Evolutionary conservation across 2,329 filamentous ascomycete species (phyloP).

Genomic region (Aureobasidium uvarum): DNA sequence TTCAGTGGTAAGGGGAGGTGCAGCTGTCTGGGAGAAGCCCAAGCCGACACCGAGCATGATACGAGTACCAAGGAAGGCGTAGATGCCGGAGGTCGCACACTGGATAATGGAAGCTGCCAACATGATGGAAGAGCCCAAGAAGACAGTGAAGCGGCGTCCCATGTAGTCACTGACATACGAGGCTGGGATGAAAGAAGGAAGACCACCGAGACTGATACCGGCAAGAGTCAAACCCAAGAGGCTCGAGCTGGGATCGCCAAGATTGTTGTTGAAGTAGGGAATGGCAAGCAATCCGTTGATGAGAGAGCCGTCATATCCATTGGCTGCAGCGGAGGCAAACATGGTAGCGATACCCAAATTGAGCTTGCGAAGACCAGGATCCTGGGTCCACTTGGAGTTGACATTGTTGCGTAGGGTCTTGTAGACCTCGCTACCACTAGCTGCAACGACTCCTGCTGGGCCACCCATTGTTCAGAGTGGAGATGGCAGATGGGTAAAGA

Average conservation of each 20-base stretch:
- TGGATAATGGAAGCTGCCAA: constrained; percentile 31
- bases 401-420: constrained; percentile 30
- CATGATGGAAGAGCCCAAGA: constrained; percentile 30
- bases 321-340: constrained; percentile 33
- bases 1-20: constrained; percentile 18
- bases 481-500: background rate
- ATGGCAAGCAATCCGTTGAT: constrained; percentile 42
- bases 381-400: constrained; percentile 30
- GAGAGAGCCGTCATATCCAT: constrained; percentile 36
- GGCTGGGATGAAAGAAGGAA: constrained; percentile 32
- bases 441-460: constrained; percentile 14
- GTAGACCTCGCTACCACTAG: constrained; percentile 28
- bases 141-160: constrained; percentile 34
- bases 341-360: constrained; percentile 31
- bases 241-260: constrained; percentile 33
- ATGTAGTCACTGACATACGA: constrained; percentile 32
- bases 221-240: constrained; percentile 35
- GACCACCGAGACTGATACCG: constrained; percentile 34
- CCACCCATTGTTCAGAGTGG: constrained; percentile 13
- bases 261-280: constrained; percentile 38
- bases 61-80: constrained; percentile 30
- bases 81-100: constrained; percentile 32
- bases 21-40: constrained; percentile 37
- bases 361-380: constrained; percentile 30
- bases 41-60: constrained; percentile 40